These are phyloP conservation scores for Colletotrichum echinochloae DNA, from an alignment of 2,329 filamentous ascomycete species.

Conservation along the genomic window DNA sequence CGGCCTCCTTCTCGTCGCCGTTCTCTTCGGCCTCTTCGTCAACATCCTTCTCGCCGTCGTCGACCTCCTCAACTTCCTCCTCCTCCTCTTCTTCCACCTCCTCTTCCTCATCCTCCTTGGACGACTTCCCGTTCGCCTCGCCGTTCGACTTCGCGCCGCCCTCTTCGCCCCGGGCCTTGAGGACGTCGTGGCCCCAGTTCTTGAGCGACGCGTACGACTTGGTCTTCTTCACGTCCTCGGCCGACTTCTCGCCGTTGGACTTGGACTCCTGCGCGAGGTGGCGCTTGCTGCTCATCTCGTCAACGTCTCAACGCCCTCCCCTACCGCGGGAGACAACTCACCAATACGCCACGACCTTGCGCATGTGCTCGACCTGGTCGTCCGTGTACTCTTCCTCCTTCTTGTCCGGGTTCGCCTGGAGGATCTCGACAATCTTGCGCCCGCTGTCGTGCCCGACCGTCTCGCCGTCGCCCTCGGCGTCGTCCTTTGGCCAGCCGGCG, in stretches of 20 bases:
- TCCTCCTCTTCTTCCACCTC: constrained; percentile 41
- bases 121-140: constrained; percentile 17
- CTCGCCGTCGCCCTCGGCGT: constrained; percentile 66
- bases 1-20: constrained; percentile 42
- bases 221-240: constrained; percentile 58
- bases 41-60: constrained; percentile 45
- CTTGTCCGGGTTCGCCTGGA: constrained; percentile 71
- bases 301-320: too few relatives aligned
- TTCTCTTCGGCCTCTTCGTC: not conserved
- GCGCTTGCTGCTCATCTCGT: constrained; percentile 59
- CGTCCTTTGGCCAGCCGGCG: constrained; percentile 71
- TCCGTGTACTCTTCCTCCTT: constrained; percentile 68
- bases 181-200: constrained; percentile 70
- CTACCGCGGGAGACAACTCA: too few relatives aligned
- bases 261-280: constrained; percentile 74
- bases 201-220: constrained; percentile 70
- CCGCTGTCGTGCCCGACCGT: constrained; percentile 74
- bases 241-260: constrained; percentile 64
- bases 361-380: constrained; percentile 68
- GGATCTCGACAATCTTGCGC: constrained; percentile 71
- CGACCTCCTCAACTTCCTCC: constrained; percentile 42
- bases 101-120: constrained; percentile 45
- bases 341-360: constrained; percentile 73
- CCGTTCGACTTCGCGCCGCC: constrained; percentile 20
- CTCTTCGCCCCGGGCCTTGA: constrained; percentile 53